These are phyloP conservation scores for Clonostachys solani DNA, from an alignment of 2,329 filamentous ascomycete species.

Conservation along the genomic window DNA sequence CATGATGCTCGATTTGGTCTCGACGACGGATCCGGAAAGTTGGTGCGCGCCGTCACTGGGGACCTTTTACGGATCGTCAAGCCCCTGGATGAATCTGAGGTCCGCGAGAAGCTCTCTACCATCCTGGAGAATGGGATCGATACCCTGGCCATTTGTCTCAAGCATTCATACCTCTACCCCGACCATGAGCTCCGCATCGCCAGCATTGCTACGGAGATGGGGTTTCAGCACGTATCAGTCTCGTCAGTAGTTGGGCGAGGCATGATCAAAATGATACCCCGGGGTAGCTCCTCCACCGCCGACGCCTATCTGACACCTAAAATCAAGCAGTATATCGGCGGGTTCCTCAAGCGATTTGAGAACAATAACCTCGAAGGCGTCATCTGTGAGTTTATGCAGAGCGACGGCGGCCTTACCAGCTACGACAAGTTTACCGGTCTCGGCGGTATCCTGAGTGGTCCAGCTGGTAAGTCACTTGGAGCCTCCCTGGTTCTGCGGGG, in stretches of 20 bases:
- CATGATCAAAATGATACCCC: constrained; percentile 39
- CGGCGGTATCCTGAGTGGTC: constrained; percentile 15
- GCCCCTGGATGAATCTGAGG: constrained; percentile 48
- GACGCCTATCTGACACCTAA: constrained; percentile 39
- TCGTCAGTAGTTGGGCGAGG: constrained; percentile 14
- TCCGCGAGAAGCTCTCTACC: constrained; percentile 50
- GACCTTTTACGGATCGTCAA: constrained; percentile 65
- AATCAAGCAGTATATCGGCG: constrained; percentile 21
- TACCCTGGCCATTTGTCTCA: constrained; percentile 54
- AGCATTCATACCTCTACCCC: constrained; percentile 65
- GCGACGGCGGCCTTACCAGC: constrained; percentile 16
- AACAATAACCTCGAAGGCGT: constrained; percentile 13
- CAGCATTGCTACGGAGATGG: constrained; percentile 28
- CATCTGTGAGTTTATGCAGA: constrained; percentile 10
- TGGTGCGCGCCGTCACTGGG: constrained; percentile 64
- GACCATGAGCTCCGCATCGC: constrained; percentile 44
- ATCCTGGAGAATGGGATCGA: constrained; percentile 58
- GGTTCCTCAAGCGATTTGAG: constrained; percentile 16
- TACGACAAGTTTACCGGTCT: constrained; percentile 18
- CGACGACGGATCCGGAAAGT: constrained; percentile 58
- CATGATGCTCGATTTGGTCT: constrained; percentile 62
- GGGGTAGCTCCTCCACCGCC: constrained; percentile 35
- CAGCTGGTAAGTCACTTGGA: background rate
- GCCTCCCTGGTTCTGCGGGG: too few species aligned
- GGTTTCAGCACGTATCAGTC: constrained; percentile 23